Evolutionary conservation across 1,139 yeast genomes (phyloP), one percentile per base, ranked within the genome.

Genomic region (Hanseniaspora uvarum): DNA sequence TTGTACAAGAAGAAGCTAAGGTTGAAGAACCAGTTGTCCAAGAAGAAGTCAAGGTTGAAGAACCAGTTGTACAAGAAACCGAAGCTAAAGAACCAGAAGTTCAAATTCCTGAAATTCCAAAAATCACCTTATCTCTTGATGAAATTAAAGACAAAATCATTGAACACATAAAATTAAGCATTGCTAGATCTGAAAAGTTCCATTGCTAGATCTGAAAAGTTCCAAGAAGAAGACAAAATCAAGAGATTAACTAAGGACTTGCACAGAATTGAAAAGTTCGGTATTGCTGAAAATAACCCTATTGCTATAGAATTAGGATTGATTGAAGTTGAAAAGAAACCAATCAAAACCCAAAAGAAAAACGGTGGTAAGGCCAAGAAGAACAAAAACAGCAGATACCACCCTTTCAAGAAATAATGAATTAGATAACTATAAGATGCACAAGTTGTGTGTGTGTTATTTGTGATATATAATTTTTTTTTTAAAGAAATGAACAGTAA

Each of bases 191-290:
- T 24, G 78, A 78, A 64, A 84, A 86, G 66, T 88, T 87, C 63
- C 78, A 77, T 86, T 56, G 73, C 73, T 55, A 78, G 96, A 63
- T 86, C 89, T 24, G 78, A 78, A 64, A 84, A 86, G 66, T 88
- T 87, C 63, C 78, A 77, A 58, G 83, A 78, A 56, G 78, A 74
- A 47, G 71, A 72, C 37, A 68, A 67, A 2, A 64, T 68, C 33
- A 71, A 71, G 40, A 58, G 68, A 53, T 62, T 83, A 67, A 73
- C 81, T 65, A 71, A 79, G 68, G 76, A 84, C 60, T 73, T 85
- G 62, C 73, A 72, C 34, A 78, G 96, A 63, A 80, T 87, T 59
- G 83, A 83, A 65, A 86, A 86, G 71, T 88, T 87, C 63, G 97
- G 96, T 24, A 79, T 87, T 55, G 84, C 82, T 58, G 68, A 75